Percentiles rank a stretch among this genome's conserved stretches.
These are phyloP conservation scores for Nakaseomyces uthaithaninus DNA, from an alignment of 1,139 yeast species.

Conservation along the genomic window DNA sequence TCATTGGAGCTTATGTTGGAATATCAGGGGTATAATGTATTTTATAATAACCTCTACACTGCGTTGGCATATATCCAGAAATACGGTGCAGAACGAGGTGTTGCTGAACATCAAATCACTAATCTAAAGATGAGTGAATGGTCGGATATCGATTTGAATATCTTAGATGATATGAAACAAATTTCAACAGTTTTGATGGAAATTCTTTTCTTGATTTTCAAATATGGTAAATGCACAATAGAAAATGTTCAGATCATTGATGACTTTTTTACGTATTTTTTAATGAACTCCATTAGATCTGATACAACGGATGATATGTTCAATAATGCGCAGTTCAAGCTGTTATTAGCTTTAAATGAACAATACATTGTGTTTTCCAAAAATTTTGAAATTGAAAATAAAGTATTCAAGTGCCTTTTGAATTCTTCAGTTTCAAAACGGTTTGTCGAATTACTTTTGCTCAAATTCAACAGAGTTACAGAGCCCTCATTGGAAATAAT, in stretches of 20 bases:
- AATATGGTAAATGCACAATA: constrained; percentile 38
- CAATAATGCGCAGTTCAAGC: constrained; percentile 64
- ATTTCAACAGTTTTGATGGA: constrained; percentile 42
- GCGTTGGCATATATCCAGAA: constrained; percentile 30
- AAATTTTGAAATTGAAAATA: constrained; percentile 36
- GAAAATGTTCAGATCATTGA: constrained; percentile 43
- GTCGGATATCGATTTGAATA: constrained; percentile 29
- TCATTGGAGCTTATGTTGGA: constrained; percentile 42
- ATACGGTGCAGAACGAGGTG: constrained; percentile 24
- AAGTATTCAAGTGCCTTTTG: constrained; percentile 42
- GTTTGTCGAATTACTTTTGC: constrained; percentile 48
- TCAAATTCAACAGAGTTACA: constrained; percentile 64
- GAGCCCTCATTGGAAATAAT: constrained; percentile 68
- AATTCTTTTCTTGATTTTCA: constrained; percentile 46
- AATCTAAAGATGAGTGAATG: constrained; percentile 20
- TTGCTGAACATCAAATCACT: constrained; percentile 13
- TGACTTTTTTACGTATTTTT: constrained; percentile 43
- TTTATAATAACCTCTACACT: constrained; percentile 36
- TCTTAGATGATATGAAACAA: constrained; percentile 32
- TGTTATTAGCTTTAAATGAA: constrained; percentile 70
- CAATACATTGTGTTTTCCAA: constrained; percentile 66
- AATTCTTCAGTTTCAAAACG: constrained; percentile 36
- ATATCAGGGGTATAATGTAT: constrained; percentile 42
- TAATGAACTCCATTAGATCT: constrained; percentile 36
- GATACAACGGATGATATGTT: constrained; percentile 52